Base-by-base conservation (phyloP, 1,284 basidiomycete species). In the Microbotryum silenes-acaulis region DNA sequence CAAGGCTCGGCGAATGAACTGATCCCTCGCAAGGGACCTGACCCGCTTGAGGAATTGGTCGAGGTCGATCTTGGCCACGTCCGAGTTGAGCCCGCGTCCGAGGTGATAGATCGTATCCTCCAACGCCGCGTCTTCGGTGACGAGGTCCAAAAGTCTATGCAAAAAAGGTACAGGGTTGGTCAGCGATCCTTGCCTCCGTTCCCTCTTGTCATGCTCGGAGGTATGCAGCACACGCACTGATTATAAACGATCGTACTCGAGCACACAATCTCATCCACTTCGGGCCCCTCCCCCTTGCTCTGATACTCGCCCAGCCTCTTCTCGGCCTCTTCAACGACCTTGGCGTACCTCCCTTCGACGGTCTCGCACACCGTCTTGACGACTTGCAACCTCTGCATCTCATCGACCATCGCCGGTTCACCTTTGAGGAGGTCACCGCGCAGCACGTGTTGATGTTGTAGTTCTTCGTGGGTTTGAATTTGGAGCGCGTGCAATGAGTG, bases 71-170 rank as follows among this genome's bases (percentile, higher is more conserved):
- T 89, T 83, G 25, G 68, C 66, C 1, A 60, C 68, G 10, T 94
- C 93, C 51, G 88, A 81, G 73, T 94, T 94, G 66, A 99, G 79
- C 4, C 92, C 94, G 61, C 93, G 83, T 61, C 93, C 91, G 56
- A 99, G 82, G 74, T 98, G 93, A 77, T 97, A 98, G 63, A 97
- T 87, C 29, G 94, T 94, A 76, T 98, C 96, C 75, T 97, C 92
- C 71, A 98, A 91, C 0, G 94, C 92, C 71, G 93, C 92, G 75
- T 98, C 96, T 75, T 98, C 96, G n/a, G 96, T 92, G 8, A 97
- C 86, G 25, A 98, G 81, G 74, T 96, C 90, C 68, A 97, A 84
- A 27, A 98, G 79, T 76, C 93, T 97, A 73, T 4, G 14, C 46
- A 27, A n/a, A 16, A 44, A 16, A 2, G 54, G 33, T 12, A 37